Evolutionary conservation across 2,329 filamentous ascomycete species (phyloP), one percentile per base, ranked within the genome.

Genomic region (Endoconidiophora polonica): DNA sequence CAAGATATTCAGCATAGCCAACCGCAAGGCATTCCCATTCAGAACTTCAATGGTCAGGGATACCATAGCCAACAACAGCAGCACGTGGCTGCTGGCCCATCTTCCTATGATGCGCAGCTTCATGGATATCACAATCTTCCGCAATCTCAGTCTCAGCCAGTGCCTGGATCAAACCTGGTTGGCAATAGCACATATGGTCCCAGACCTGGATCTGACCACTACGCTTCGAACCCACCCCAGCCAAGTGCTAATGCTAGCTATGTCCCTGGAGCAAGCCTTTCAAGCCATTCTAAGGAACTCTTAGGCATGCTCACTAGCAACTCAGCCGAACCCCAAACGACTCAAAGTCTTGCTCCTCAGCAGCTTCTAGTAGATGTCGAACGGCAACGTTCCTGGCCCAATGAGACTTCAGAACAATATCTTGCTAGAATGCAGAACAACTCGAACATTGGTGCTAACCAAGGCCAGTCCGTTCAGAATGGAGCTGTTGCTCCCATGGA

Each of bases 231-330:
- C 20, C 42, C 39, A 3, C n/a, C 52, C 4, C 44, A 47, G 18
- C 40, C 44, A 10, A 40, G 39, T 1, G 36, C 24, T 2, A 44
- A 53, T 33, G 33, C 23, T 20, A 37, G 9, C 20, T 47, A 46
- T 39, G 39, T 23, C 12, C 16, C 48, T 44, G 41, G 48, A 16
- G 48, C 29, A 22, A 26, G 60, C 24, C 48, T 66, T 45, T 61
- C 57, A n/a, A 59, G 49, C 40, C 65, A 66, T 26, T 58, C 60
- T 0, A 59, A 60, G 54, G 60, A 63, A n/a, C 53, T 71, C 4
- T 58, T 71, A 24, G 66, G 60, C 44, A 60, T 65, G 5, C 63
- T 71, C 54, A 70, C 67, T 54, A 61, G 59, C 37, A 56, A 49
- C 39, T 26, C 46, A 18, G 40, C 44, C 10, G 44, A 46, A 22